Base-by-base conservation (phyloP, 139 green algal genomes). In the Chlamydomonas sp. region DNA sequence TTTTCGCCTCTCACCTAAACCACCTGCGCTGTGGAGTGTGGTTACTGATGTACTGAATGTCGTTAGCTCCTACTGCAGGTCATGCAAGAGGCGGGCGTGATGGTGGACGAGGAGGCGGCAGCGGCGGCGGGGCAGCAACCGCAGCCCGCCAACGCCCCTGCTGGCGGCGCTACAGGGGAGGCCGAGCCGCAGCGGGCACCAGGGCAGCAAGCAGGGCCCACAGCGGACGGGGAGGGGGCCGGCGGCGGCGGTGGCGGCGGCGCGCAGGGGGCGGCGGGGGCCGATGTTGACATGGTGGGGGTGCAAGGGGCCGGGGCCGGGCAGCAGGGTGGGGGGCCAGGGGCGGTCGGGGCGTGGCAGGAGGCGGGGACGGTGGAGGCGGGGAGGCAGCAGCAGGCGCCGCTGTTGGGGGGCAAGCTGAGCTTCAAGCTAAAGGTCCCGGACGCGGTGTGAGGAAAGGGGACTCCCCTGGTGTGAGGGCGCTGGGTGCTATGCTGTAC, bases 341-440 rank as follows among this genome's bases (percentile, higher is more conserved):
- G 31, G 31, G 31, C 31, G 31, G 31, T 49, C 31, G 31, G 31
- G 31, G 31, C 31, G 31, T 49, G 31, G 31, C 31, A 49, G 31
- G 31, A 49, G 17, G 80, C 62, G 1, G 83, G 62, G 18, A 20
- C 9, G 31, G 12, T 57, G 12, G 1, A 14, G 3, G n/a, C 31
- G n/a, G 72, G 66, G 3, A 61, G 71, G n/a, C 61, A 72, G 71
- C 82, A 20, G n/a, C 64, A 67, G 71, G 61, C 49, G 71, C 61
- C 14, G 31, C 73, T 49, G 31, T 49, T 49, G 31, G 31, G 31
- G 31, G 31, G 31, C 31, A 49, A 49, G 31, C 5, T 88, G 1
- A 83, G 84, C 49, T 88, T 83, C 75, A 88, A 83, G 75, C 84
- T 88, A 3, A 80, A 73, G 58, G 69, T 88, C 14, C 84, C 84